phyloP scores from a whole-genome alignment of 352 stramenopile species.

The Pythium phragmitis region DNA sequence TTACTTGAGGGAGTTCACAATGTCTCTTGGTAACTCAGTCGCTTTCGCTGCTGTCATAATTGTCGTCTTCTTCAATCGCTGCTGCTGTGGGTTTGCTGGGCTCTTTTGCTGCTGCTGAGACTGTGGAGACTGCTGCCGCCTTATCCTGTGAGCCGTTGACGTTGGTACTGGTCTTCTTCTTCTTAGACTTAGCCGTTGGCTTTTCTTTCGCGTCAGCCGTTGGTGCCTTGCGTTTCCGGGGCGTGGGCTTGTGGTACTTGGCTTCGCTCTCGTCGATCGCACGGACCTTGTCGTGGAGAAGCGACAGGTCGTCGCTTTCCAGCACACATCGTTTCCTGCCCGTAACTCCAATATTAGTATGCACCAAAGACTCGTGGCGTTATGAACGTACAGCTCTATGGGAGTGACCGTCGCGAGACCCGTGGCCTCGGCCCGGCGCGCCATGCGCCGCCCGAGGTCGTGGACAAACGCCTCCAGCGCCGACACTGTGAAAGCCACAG shows the following conservation, averaged over 20 bases:
- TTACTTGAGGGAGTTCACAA: background rate
- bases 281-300: constrained; percentile 52
- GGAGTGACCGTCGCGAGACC: constrained; percentile 40
- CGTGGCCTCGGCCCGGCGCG: constrained; percentile 25
- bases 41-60: constrained; percentile 79
- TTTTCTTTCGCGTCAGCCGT: background rate
- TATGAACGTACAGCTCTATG: constrained; percentile 49
- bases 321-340: constrained; percentile 58
- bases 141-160: constrained; percentile 4
- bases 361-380: constrained; percentile 1
- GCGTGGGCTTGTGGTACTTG: constrained; percentile 49
- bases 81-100: constrained; percentile 4
- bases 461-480: constrained; percentile 59
- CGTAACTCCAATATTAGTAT: background rate
- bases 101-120: background rate
- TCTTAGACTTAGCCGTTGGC: background rate
- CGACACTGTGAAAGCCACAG: constrained; percentile 31
- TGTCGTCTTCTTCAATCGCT: constrained; percentile 61
- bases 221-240: constrained; percentile 22
- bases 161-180: constrained; percentile 1
- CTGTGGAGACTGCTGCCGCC: background rate
- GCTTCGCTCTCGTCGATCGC: constrained; percentile 59
- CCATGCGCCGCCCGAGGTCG: constrained; percentile 52
- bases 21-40: constrained; percentile 26
- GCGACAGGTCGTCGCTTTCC: constrained; percentile 40